phyloP scores from a whole-genome alignment of 1,139 yeast genomes.

The Yamadazyma blattariae region DNA sequence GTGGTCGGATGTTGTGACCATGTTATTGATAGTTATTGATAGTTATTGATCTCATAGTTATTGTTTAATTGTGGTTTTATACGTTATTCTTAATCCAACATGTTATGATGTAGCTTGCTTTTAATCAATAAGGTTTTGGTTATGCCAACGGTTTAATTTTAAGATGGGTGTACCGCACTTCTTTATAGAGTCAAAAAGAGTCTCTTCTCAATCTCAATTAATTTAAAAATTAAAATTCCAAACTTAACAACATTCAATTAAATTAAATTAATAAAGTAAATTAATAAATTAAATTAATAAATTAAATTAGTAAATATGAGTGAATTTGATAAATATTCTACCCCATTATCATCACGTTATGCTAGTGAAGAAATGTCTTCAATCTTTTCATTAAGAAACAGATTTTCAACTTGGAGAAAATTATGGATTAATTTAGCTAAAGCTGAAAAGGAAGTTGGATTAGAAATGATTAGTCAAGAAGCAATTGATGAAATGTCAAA shows the following conservation, averaged over 20 bases:
- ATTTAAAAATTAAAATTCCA: too few species aligned
- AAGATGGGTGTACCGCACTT: constrained; percentile 2
- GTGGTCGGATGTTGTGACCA: too few species aligned
- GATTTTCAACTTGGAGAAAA: constrained; percentile 98
- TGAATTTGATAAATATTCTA: constrained; percentile 68
- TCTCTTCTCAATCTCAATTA: constrained; percentile 4
- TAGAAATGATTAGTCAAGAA: constrained; percentile 79
- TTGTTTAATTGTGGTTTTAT: too few species aligned
- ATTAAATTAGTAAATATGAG: constrained; percentile 21
- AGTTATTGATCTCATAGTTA: too few species aligned
- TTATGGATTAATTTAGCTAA: constrained; percentile 94
- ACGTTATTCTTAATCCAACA: too few species aligned
- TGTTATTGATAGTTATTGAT: too few species aligned
- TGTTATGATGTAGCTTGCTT: too few species aligned
- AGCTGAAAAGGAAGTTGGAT: constrained; percentile 91
- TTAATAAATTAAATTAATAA: constrained; percentile 2
- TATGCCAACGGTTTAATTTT: too few species aligned
- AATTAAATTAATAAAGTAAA: too few species aligned
- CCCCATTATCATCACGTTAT: constrained; percentile 94
- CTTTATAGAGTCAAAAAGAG: constrained; percentile 5
- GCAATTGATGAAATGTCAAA: constrained; percentile 84
- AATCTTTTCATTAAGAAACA: constrained; percentile 86
- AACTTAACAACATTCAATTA: too few species aligned
- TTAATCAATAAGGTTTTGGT: too few species aligned
- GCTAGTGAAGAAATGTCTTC: constrained; percentile 97